Evolutionary conservation across 2,329 filamentous ascomycete species (phyloP).

Genomic region (Zymoseptoria tritici): DNA sequence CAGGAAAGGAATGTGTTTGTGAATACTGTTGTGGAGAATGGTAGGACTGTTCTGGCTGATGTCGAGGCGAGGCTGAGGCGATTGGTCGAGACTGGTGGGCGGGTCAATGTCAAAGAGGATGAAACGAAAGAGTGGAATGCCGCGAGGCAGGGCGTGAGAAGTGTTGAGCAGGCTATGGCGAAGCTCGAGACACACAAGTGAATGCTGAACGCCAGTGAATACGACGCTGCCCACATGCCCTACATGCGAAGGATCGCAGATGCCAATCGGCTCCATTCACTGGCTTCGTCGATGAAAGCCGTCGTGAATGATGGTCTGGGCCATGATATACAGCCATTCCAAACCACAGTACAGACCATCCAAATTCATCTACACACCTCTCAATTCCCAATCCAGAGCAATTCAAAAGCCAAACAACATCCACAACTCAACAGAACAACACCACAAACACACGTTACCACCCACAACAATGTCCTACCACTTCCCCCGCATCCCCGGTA

Average conservation of each 20-base stretch:
- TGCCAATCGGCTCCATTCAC: too few species aligned
- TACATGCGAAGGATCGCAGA: too few species aligned
- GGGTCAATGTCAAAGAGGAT: slow-evolving; percentile 28
- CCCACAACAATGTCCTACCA: neutral
- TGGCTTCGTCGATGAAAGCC: too few species aligned
- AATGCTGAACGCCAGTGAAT: neutral
- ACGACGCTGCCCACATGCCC: too few species aligned
- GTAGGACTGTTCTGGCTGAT: slow-evolving; percentile 46
- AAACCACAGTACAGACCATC: too few species aligned
- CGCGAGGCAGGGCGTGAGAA: slow-evolving; percentile 37
- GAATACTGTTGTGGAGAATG: slow-evolving; percentile 49
- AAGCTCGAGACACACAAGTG: neutral
- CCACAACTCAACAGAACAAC: neutral
- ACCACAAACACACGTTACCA: too few species aligned
- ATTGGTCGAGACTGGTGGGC: slow-evolving; percentile 41
- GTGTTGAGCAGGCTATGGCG: neutral
- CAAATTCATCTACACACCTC: too few species aligned
- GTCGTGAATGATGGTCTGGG: too few species aligned
- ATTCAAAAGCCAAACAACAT: neutral
- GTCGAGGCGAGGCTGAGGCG: slow-evolving; percentile 45
- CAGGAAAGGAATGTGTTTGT: slow-evolving; percentile 46
- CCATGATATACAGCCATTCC: too few species aligned
- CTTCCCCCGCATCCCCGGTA: neutral
- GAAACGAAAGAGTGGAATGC: slow-evolving; percentile 35
- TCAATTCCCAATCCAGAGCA: too few species aligned